A percentile compares a stretch with the other conserved stretches of the same genome.
These are phyloP conservation scores for Pleurotus tuber-regium DNA, from an alignment of 768 basidiomycete genomes.

Conservation along the genomic window DNA sequence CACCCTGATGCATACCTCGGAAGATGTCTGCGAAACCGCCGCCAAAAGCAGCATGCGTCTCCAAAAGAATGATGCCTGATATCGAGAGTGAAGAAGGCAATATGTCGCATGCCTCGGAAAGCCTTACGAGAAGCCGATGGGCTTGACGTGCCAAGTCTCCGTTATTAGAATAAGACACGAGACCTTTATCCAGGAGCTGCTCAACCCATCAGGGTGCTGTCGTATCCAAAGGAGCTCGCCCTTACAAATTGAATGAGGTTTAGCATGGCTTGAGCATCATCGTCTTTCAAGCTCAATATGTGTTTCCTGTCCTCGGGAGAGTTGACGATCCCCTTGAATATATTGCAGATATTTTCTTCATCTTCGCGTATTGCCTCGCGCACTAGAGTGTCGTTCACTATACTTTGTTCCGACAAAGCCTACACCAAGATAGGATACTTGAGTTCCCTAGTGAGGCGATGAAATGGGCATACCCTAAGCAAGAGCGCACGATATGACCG, in stretches of 20 bases:
- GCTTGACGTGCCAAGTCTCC: background rate
- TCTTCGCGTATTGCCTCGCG: background rate
- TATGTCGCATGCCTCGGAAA: background rate
- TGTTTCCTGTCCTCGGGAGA: background rate
- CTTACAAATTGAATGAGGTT: conserved; percentile 3
- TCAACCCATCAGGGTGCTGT: background rate
- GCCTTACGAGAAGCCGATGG: conserved; percentile 1
- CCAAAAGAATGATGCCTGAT: background rate
- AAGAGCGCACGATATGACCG: background rate
- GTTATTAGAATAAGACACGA: background rate
- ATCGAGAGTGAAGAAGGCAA: background rate
- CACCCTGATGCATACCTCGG: background rate
- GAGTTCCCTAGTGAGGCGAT: too few relatives aligned
- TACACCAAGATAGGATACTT: too few relatives aligned
- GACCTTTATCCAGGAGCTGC: background rate
- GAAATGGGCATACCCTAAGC: background rate
- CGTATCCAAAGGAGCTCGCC: background rate
- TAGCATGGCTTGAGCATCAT: conserved; percentile 6
- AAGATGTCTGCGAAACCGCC: conserved; percentile 1
- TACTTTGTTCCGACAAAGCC: background rate
- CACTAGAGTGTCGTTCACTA: background rate
- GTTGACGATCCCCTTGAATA: background rate
- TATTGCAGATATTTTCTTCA: background rate
- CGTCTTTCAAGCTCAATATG: background rate
- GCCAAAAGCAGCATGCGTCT: background rate